A percentile compares a stretch with the other conserved stretches of the same genome.
Evolutionary conservation across 1,139 yeast genomes (phyloP).

Genomic region (Lodderomyces parapsilosis): DNA sequence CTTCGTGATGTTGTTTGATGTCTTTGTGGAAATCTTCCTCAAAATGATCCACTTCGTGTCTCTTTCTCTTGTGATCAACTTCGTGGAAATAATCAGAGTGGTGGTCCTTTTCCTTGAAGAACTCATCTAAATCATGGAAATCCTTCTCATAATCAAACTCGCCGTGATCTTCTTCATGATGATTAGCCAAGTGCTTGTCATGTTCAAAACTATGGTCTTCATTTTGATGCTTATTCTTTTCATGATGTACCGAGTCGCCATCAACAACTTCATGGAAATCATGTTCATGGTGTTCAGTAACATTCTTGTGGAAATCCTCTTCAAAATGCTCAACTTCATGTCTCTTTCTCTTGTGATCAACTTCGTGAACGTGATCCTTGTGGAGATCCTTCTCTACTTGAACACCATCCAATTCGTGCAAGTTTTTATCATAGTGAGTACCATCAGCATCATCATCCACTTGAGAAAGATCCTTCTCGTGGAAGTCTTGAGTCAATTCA

Average conservation of each 20-base stretch:
- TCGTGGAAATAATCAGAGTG: conserved; percentile 4
- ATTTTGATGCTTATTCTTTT: background rate
- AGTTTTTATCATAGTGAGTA: conserved; percentile 2
- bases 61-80: conserved; percentile 3
- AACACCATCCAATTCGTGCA: conserved; percentile 6
- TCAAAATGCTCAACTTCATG: conserved; percentile 6
- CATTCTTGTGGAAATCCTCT: conserved; percentile 5
- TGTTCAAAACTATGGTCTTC: conserved; percentile 2
- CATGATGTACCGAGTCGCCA: conserved; percentile 2
- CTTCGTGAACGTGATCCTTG: conserved; percentile 1
- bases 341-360: conserved; percentile 6
- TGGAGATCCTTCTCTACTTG: conserved; percentile 1
- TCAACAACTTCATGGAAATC: conserved; percentile 2
- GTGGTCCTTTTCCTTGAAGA: conserved; percentile 3
- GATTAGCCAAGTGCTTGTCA: conserved; percentile 5
- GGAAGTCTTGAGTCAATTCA: conserved; percentile 1
- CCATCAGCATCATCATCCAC: conserved; percentile 2
- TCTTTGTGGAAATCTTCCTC: conserved; percentile 4
- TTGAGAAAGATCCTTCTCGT: conserved; percentile 4
- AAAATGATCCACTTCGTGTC: conserved; percentile 4
- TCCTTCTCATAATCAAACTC: conserved; percentile 1
- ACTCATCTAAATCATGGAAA: conserved; percentile 6
- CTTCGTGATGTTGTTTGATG: conserved; percentile 1
- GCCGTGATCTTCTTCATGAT: conserved; percentile 4
- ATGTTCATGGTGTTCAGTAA: conserved; percentile 5